Evolutionary conservation across 208 protist genomes (phyloP).

Genomic region (Leptomonas seymouri): DNA sequence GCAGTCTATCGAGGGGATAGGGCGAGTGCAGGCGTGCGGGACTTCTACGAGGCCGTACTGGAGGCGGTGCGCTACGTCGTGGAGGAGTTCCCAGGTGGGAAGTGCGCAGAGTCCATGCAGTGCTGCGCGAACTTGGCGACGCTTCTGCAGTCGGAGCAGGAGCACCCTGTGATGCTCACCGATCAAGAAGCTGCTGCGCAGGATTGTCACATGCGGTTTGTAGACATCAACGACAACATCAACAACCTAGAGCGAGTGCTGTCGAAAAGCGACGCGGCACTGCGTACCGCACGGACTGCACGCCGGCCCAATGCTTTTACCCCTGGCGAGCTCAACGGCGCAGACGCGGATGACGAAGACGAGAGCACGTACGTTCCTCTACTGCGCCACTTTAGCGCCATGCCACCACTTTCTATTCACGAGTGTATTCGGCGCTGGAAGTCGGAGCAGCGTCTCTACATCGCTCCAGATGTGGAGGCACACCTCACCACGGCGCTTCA

Average conservation of each 20-base stretch:
- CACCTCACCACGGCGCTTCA: constrained; percentile 20
- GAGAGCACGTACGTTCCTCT: constrained; percentile 29
- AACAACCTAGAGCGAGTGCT: constrained; percentile 35
- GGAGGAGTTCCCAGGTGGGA: constrained; percentile 62
- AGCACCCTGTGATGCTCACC: constrained; percentile 22
- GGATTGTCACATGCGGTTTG: constrained; percentile 21
- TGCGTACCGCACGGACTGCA: constrained; percentile 25
- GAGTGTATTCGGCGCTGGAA: constrained; percentile 27
- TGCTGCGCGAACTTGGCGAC: constrained; percentile 35
- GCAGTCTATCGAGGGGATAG: background rate
- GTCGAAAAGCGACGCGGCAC: constrained; percentile 21
- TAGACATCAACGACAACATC: constrained; percentile 27
- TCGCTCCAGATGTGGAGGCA: constrained; percentile 19
- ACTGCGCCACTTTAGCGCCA: constrained; percentile 22
- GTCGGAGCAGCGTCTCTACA: constrained; percentile 28
- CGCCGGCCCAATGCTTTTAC: constrained; percentile 8
- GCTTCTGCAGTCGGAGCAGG: constrained; percentile 19
- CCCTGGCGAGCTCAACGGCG: background rate
- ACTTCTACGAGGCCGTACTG: constrained; percentile 69
- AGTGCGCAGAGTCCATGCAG: constrained; percentile 67
- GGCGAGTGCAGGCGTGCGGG: constrained; percentile 21
- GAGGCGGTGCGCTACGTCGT: constrained; percentile 58
- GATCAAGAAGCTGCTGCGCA: constrained; percentile 22
- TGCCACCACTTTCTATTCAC: constrained; percentile 13
- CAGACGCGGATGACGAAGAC: background rate